These are phyloP conservation scores for Codiaeum variegatum DNA, from an alignment of 441 rosid genomes.

Conservation along the genomic window DNA sequence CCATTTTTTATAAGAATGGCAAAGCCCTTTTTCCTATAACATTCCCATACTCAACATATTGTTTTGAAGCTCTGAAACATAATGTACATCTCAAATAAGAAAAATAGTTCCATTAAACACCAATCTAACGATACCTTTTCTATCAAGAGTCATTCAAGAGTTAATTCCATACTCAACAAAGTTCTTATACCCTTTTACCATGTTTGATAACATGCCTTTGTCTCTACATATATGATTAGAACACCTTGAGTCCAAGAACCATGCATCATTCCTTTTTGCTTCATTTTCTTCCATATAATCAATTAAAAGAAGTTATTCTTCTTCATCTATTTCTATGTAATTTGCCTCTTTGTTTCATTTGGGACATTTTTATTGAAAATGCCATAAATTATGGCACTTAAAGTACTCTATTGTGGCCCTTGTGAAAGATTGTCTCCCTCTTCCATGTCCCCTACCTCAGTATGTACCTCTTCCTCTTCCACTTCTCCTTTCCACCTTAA, in stretches of 20 bases:
- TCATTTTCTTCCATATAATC: not conserved
- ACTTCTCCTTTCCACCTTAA: not conserved
- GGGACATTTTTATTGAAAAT: conserved; percentile 16
- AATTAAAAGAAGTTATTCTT: not conserved
- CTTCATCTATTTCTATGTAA: not conserved
- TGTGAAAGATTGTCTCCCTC: not conserved
- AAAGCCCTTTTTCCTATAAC: too few relatives aligned
- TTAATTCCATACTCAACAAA: not conserved
- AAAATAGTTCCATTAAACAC: not conserved
- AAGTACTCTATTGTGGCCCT: not conserved
- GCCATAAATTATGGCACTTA: conserved; percentile 4
- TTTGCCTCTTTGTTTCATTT: not conserved
- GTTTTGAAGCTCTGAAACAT: not conserved
- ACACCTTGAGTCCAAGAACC: not conserved
- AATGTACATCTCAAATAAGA: not conserved
- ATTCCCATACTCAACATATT: not conserved
- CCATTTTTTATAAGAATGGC: too few relatives aligned
- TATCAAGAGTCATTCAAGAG: not conserved
- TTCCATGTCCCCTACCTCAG: not conserved
- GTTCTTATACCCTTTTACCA: not conserved
- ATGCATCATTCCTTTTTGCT: not conserved
- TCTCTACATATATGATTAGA: not conserved
- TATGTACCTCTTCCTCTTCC: not conserved
- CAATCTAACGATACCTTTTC: not conserved
- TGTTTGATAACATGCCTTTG: not conserved